These are phyloP conservation scores for Epithele typhae DNA, from an alignment of 768 basidiomycete species.

Conservation along the genomic window DNA sequence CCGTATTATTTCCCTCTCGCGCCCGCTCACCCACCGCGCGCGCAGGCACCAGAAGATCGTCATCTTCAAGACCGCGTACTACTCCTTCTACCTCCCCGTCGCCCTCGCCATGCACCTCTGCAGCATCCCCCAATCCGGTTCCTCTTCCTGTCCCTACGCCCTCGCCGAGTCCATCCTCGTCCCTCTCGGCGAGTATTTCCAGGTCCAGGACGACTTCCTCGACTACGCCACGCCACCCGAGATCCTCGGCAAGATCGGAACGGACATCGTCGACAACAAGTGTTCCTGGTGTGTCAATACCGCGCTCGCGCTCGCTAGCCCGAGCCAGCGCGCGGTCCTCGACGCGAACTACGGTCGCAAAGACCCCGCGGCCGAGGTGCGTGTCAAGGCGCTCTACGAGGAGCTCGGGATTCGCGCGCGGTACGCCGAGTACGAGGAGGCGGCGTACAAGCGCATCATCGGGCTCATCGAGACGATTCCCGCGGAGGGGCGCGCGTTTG, in stretches of 20 bases:
- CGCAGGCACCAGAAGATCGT: constrained; percentile 87
- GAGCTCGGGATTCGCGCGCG: constrained; percentile 58
- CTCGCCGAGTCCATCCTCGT: constrained; percentile 78
- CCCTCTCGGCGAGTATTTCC: constrained; percentile 97
- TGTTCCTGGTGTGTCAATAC: constrained; percentile 96
- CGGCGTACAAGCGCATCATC: constrained; percentile 61
- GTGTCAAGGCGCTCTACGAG: constrained; percentile 69
- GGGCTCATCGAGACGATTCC: constrained; percentile 70
- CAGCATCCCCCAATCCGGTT: constrained; percentile 48
- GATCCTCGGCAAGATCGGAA: constrained; percentile 94
- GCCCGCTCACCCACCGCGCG: background rate
- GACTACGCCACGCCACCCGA: constrained; percentile 90
- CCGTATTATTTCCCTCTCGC: background rate
- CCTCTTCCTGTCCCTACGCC: constrained; percentile 58
- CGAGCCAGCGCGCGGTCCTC: constrained; percentile 54
- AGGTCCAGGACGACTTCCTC: constrained; percentile 96
- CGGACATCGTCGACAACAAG: constrained; percentile 98
- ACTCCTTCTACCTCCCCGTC: constrained; percentile 98
- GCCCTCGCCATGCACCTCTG: constrained; percentile 88
- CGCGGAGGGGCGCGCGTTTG: constrained; percentile 37
- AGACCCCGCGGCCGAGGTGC: constrained; percentile 48
- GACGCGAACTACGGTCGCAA: constrained; percentile 68
- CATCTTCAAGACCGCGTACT: constrained; percentile 95
- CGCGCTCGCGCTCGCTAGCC: constrained; percentile 57
- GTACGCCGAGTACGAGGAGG: constrained; percentile 79